Percentiles rank a stretch among this genome's conserved stretches.
Conservation (phyloP, 176 grass and related monocot species). For the barley (Hordeum vulgare) region DNA sequence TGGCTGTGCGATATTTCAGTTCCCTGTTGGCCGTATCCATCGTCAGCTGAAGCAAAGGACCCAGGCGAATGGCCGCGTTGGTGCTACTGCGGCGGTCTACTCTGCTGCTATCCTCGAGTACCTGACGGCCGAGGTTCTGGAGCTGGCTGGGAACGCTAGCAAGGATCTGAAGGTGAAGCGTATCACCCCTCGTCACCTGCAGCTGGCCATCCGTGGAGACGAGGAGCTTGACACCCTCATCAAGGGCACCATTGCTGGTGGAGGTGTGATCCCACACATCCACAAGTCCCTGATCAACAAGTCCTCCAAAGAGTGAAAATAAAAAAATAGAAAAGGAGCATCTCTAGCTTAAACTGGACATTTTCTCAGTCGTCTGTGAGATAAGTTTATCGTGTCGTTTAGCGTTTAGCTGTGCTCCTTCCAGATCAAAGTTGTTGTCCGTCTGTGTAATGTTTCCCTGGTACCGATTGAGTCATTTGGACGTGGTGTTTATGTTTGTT, state of each 20-base stretch:
- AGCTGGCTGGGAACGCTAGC: constrained; percentile 62
- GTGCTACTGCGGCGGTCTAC: constrained; percentile 60
- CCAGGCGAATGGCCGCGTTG: constrained; percentile 60
- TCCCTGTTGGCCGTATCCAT: constrained; percentile 65
- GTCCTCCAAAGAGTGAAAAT: constrained; percentile 60
- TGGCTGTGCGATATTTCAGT: constrained; percentile 19
- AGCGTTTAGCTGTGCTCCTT: constrained; percentile 25
- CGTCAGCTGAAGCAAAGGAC: constrained; percentile 60
- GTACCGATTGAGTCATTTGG: constrained; percentile 22
- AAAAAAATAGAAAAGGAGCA: constrained; percentile 11
- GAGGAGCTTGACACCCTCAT: constrained; percentile 70
- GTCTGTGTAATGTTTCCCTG: constrained; percentile 31
- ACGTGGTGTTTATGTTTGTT: constrained; percentile 8
- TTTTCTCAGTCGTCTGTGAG: neutral
- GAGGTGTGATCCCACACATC: constrained; percentile 70
- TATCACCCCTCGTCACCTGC: constrained; percentile 69
- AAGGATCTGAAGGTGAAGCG: constrained; percentile 75
- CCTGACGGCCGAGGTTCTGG: constrained; percentile 52
- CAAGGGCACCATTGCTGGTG: constrained; percentile 70
- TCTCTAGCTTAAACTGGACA: constrained; percentile 33
- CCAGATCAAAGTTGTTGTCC: constrained; percentile 1
- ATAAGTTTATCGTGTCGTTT: constrained; percentile 19
- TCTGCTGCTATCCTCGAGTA: constrained; percentile 70
- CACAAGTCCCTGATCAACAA: constrained; percentile 82
- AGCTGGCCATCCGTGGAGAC: constrained; percentile 65